Conservation (phyloP, 2,329 filamentous ascomycete genomes). For the Bisporella sp. region DNA sequence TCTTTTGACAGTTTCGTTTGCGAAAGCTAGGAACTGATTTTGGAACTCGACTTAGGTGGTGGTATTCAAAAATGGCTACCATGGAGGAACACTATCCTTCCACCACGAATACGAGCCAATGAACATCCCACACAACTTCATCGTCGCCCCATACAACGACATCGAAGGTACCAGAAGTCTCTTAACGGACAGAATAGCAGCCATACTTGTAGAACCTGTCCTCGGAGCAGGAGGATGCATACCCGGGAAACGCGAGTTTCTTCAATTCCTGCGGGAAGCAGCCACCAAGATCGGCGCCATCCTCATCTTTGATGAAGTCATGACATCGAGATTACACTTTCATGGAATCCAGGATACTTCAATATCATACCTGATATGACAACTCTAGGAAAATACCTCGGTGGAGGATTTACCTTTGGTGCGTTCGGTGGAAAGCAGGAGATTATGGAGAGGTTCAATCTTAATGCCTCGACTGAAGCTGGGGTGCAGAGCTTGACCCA, state of each 20-base stretch:
- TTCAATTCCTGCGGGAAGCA: slow-evolving; percentile 3
- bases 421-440: slow-evolving; percentile 53
- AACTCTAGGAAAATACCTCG: slow-evolving; percentile 58
- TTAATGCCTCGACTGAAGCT: slow-evolving; percentile 26
- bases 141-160: slow-evolving; percentile 57
- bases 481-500: slow-evolving; percentile 35
- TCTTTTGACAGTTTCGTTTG: slow-evolving; percentile 39
- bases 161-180: slow-evolving; percentile 21
- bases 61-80: slow-evolving; percentile 10
- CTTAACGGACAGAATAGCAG: slow-evolving; percentile 16
- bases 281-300: slow-evolving; percentile 32
- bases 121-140: slow-evolving; percentile 37
- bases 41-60: neutral
- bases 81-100: slow-evolving; percentile 31
- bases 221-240: slow-evolving; percentile 55
- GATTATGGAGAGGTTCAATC: slow-evolving; percentile 51
- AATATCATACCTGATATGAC: slow-evolving; percentile 50
- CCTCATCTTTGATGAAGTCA: slow-evolving; percentile 66
- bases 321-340: slow-evolving; percentile 51
- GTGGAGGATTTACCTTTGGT: slow-evolving; percentile 58
- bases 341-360: slow-evolving; percentile 39
- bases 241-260: slow-evolving; percentile 27
- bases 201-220: slow-evolving; percentile 62
- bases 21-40: neutral
- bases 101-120: neutral